phyloP scores from a whole-genome alignment of 306 rosid genomes.

The Nissolia schottii region DNA sequence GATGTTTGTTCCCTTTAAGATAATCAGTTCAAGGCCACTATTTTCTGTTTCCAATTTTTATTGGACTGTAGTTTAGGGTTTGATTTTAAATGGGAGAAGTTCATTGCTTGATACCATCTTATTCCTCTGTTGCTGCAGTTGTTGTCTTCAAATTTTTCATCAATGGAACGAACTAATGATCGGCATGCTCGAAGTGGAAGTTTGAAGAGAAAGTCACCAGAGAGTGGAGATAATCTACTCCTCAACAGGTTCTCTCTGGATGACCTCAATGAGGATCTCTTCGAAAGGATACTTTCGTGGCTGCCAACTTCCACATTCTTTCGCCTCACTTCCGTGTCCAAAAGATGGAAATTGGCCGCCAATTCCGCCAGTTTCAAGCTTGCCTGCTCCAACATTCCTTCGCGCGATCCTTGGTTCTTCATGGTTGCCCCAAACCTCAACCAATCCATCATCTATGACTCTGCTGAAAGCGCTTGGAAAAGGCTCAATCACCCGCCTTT shows the following conservation, averaged over 20 bases:
- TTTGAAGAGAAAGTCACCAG: conserved; percentile 62
- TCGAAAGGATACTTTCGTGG: conserved; percentile 77
- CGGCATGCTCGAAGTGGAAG: conserved; percentile 17
- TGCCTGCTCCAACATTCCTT: conserved; percentile 66
- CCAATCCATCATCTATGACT: conserved; percentile 58
- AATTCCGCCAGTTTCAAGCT: conserved; percentile 69
- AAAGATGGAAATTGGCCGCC: conserved; percentile 76
- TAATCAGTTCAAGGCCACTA: background rate
- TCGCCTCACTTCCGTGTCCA: conserved; percentile 74
- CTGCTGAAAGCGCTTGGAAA: conserved; percentile 66
- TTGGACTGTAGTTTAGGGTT: background rate
- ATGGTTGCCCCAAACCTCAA: conserved; percentile 67
- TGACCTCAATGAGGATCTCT: conserved; percentile 73
- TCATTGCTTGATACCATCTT: conserved; percentile 14
- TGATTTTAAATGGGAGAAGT: background rate
- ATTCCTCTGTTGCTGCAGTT: conserved; percentile 31
- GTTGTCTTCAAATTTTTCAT: background rate
- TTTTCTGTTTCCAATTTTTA: background rate
- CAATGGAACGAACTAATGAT: conserved; percentile 45
- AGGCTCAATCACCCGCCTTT: conserved; percentile 50
- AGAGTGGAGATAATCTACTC: conserved; percentile 16
- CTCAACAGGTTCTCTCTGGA: conserved; percentile 46
- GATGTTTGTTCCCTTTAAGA: background rate
- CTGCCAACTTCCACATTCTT: conserved; percentile 74
- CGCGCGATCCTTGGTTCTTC: conserved; percentile 77